Base-by-base conservation (phyloP, 2,329 filamentous ascomycete species). In the Neofusicoccum kwambonambiense region DNA sequence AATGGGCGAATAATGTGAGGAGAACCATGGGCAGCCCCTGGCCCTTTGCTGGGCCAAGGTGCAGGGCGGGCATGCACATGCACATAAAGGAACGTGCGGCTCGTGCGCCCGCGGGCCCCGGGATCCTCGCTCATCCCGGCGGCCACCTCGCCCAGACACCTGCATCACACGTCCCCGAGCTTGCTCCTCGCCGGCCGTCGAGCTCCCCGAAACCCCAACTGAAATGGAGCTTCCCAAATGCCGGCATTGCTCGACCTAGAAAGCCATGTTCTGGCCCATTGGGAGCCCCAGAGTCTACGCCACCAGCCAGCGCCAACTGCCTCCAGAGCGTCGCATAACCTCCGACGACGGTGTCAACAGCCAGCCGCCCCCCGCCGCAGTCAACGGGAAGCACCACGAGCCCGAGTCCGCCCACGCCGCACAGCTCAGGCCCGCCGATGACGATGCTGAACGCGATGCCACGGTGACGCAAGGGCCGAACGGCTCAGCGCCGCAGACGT, bases 201-300 rank as follows among this genome's bases (percentile, higher is more conserved):
- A 64, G 62, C 52, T 58, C 44, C 49, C 47, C 31, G 47, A 41
- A 44, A 35, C 34, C 58, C 54, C 51, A 42, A 57, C 49, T 67
- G 67, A 66, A n/a, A 68, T 68, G 67, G 60, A 65, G 64, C 65
- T 65, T 67, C 57, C 64, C 66, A 66, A 63, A 68, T 68, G 67
- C 66, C 58, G 66, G 45, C 60, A 65, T 57, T 62, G 50, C 39
- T 57, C 47, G 19, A 62, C 57, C 52, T 73, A 76, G 72, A 74
- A 73, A 73, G 76, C 75, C 75, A 78, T 78, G 83, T 96, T 96
- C 85, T 96, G 92, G 92, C 92, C 92, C 74, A 87, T 93, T 78
- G 91, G 90, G 78, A 91, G 91, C 76, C 91, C 92, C 75, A 88
- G 89, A 77, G 88, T 93, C 77, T 94, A 92, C 82, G 89, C 91